These are phyloP conservation scores for Sarocladiaceae sp. DNA, from an alignment of 2,329 filamentous ascomycete genomes.

Conservation along the genomic window DNA sequence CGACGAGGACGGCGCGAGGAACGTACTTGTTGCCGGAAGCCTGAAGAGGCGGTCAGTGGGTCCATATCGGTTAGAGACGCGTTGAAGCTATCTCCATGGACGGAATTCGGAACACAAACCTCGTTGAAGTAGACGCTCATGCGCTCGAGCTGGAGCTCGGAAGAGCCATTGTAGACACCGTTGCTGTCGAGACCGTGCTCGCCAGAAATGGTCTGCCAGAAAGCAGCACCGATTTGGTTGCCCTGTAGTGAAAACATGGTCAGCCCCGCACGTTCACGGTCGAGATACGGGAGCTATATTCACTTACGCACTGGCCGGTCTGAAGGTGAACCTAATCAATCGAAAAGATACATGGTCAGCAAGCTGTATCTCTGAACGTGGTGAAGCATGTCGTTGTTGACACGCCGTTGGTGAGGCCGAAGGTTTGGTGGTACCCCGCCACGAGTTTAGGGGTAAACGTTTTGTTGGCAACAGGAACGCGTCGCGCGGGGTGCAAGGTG, in stretches of 20 bases:
- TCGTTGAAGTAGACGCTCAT: slow-evolving; percentile 99
- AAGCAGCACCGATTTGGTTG: slow-evolving; percentile 99
- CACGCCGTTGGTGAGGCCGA: neutral
- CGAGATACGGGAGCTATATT: slow-evolving; percentile 3
- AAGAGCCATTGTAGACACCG: slow-evolving; percentile 98
- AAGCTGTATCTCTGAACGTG: slow-evolving; percentile 12
- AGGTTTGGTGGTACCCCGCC: slow-evolving; percentile 7
- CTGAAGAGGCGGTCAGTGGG: slow-evolving; percentile 36
- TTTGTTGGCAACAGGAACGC: slow-evolving; percentile 28
- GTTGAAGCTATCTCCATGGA: neutral
- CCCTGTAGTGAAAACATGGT: slow-evolving; percentile 54
- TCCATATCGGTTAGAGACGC: slow-evolving; percentile 2
- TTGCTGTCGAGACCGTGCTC: slow-evolving; percentile 97
- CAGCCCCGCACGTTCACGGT: slow-evolving; percentile 22
- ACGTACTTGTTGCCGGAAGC: slow-evolving; percentile 98
- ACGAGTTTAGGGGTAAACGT: slow-evolving; percentile 7
- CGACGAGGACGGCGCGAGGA: slow-evolving; percentile 96
- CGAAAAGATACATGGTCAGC: slow-evolving; percentile 49
- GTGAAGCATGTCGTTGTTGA: neutral
- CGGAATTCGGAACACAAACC: slow-evolving; percentile 28
- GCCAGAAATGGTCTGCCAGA: slow-evolving; percentile 88
- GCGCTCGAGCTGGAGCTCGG: slow-evolving; percentile 98
- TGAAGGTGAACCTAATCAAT: slow-evolving; percentile 92
- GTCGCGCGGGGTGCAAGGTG: slow-evolving; percentile 21
- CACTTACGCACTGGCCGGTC: slow-evolving; percentile 95